Evolutionary conservation across 2,329 filamentous ascomycete species (phyloP), one percentile per base, ranked within the genome.

Genomic region (Tolypocladium cylindrosporum): DNA sequence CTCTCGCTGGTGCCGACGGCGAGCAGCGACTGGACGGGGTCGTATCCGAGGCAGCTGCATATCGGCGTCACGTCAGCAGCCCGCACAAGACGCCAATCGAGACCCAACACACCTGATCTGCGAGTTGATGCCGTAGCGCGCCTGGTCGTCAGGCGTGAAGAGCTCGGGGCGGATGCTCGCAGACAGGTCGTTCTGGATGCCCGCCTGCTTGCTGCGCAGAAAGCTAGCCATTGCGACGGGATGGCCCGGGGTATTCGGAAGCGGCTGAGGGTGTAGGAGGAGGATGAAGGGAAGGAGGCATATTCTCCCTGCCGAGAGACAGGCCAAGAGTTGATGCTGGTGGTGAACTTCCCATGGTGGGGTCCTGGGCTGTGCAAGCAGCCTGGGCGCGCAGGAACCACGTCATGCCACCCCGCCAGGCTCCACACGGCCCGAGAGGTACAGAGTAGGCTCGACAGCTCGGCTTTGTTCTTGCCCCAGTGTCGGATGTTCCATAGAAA

Each of bases 1-100:
- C 88, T 91, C 73, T 95, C 89, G 69, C 86, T 89, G 48, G 94
- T 99, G 60, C 91, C 94, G 62, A 97, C 84, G 48, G 94, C 94
- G 55, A 99, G 81, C 58, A 99, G 85, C 36, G 92, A 96, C 71
- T 99, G 94, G 14, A 97, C 82, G 1, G 94, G 92, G 64, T 97
- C 92, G 76, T 96, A 97, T 60, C 91, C 89, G 63, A 97, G 77
- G 62, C 88, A 89, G 66, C 90, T 82, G 62, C 62, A 66, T 56
- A 63, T 51, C 42, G n/a, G n/a, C 9, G 27, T 55, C 54, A 37
- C 54, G 45, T 57, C 45, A 57, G 50, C 21, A 50, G 57, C 2
- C 57, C 52, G 51, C 13, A 41, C 48, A 55, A 61, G 56, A 45
- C 56, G 56, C 55, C 10, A 31, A 6, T 31, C 27, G 27, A 6